A percentile compares a stretch with the other conserved stretches of the same genome.
Conservation (phyloP, 345 rosid species). For the Lenwebbia sp. region DNA sequence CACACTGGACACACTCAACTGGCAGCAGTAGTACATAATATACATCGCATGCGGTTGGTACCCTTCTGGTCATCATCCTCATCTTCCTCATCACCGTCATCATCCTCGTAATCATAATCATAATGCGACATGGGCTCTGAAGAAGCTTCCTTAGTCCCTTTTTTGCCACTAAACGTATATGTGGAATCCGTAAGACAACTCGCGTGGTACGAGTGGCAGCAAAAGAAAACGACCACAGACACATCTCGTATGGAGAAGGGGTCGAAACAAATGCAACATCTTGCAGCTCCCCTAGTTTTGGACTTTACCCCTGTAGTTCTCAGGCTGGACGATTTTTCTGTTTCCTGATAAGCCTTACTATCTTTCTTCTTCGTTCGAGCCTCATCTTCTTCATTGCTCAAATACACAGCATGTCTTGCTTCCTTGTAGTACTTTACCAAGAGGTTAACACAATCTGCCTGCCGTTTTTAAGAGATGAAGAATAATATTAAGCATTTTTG, state of each 20-base stretch:
- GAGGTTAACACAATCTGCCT: constrained; percentile 95
- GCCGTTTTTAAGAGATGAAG: constrained; percentile 6
- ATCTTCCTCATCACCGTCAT: constrained; percentile 26
- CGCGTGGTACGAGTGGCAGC: constrained; percentile 92
- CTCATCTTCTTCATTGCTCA: constrained; percentile 60
- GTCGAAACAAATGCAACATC: constrained; percentile 96
- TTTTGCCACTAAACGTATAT: constrained; percentile 32
- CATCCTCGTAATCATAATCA: constrained; percentile 27
- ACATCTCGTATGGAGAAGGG: constrained; percentile 73
- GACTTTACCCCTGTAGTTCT: constrained; percentile 73
- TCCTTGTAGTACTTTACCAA: constrained; percentile 83
- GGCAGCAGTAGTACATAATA: constrained; percentile 94
- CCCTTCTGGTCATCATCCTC: constrained; percentile 32
- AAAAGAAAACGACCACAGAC: constrained; percentile 74
- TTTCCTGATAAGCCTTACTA: constrained; percentile 28
- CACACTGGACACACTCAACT: constrained; percentile 23
- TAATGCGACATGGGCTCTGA: not conserved
- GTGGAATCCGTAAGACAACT: constrained; percentile 75
- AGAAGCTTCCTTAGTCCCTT: constrained; percentile 17
- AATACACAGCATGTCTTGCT: constrained; percentile 66
- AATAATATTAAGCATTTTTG: not conserved
- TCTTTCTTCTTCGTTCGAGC: constrained; percentile 45
- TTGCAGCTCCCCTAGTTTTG: constrained; percentile 73
- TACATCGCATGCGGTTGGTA: constrained; percentile 63
- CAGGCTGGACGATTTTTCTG: constrained; percentile 24